phyloP scores from a whole-genome alignment of 257 asterid species.

The Solanum medicagineum region DNA sequence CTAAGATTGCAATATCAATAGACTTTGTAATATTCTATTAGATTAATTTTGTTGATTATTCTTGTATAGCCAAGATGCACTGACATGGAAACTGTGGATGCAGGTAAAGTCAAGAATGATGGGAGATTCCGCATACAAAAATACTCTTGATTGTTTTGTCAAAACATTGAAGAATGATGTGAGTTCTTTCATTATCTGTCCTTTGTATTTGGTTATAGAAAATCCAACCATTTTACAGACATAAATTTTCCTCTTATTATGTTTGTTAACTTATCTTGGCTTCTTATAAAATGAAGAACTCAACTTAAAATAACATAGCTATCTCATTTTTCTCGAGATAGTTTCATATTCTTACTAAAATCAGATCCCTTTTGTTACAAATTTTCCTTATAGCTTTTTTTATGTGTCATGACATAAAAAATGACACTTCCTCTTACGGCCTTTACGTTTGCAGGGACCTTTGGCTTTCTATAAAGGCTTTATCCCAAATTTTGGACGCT shows the following conservation, averaged over 20 bases:
- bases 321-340: neutral
- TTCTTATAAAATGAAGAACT: neutral
- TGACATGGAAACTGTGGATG: neutral
- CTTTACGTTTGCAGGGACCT: conserved; percentile 54
- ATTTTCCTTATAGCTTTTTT: neutral
- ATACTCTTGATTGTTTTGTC: conserved; percentile 84
- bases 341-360: neutral
- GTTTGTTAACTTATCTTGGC: neutral
- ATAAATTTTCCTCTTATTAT: neutral
- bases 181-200: conserved; percentile 17
- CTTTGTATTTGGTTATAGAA: neutral
- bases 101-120: conserved; percentile 99
- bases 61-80: neutral
- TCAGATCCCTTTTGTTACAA: neutral
- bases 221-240: neutral
- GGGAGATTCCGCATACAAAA: conserved; percentile 87
- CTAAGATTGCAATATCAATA: neutral
- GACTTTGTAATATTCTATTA: neutral
- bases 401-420: neutral
- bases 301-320: neutral
- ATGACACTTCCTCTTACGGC: neutral
- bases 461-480: conserved; percentile 93
- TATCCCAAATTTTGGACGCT: conserved; percentile 88
- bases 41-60: neutral
- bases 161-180: conserved; percentile 93